A percentile compares a stretch with the other conserved stretches of the same genome.
Conservation (phyloP, 192 early-diverging fungal genomes). For the Linnemannia exigua region DNA sequence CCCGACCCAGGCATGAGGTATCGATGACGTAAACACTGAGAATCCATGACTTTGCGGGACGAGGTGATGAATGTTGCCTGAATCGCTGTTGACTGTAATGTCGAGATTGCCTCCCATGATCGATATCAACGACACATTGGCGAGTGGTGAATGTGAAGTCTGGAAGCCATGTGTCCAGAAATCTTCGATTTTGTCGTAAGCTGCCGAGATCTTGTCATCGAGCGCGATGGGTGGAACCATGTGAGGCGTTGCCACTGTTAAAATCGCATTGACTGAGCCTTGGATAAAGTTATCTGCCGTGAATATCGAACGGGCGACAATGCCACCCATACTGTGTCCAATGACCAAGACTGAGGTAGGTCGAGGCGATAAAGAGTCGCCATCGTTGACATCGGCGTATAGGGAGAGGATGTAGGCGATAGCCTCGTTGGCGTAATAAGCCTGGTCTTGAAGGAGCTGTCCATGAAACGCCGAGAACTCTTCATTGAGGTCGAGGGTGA, state of each 20-base stretch:
- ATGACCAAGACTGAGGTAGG: constrained; percentile 86
- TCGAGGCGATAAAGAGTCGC: constrained; percentile 21
- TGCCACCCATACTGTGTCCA: constrained; percentile 97
- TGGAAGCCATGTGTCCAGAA: constrained; percentile 76
- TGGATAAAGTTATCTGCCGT: constrained; percentile 76
- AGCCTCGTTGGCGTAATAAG: constrained; percentile 85
- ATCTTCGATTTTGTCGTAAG: constrained; percentile 77
- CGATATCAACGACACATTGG: constrained; percentile 82
- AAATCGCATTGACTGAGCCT: constrained; percentile 82
- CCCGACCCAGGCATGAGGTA: constrained; percentile 91
- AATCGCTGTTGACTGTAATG: constrained; percentile 85
- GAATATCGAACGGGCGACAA: constrained; percentile 89
- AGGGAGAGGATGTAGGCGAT: constrained; percentile 82
- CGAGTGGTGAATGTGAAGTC: constrained; percentile 18
- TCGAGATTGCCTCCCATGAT: constrained; percentile 94
- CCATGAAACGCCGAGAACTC: constrained; percentile 93
- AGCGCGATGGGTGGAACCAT: constrained; percentile 83
- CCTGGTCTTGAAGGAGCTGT: constrained; percentile 87
- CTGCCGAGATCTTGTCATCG: constrained; percentile 64
- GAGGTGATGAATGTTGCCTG: constrained; percentile 75
- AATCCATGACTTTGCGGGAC: constrained; percentile 79
- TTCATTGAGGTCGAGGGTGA: constrained; percentile 86
- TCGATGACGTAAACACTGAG: constrained; percentile 80
- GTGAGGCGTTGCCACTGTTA: constrained; percentile 94
- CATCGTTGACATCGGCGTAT: constrained; percentile 66